A percentile compares a stretch with the other conserved stretches of the same genome.
Conservation (phyloP, 805 yeast genomes). For the Ogataea trehalophila region DNA sequence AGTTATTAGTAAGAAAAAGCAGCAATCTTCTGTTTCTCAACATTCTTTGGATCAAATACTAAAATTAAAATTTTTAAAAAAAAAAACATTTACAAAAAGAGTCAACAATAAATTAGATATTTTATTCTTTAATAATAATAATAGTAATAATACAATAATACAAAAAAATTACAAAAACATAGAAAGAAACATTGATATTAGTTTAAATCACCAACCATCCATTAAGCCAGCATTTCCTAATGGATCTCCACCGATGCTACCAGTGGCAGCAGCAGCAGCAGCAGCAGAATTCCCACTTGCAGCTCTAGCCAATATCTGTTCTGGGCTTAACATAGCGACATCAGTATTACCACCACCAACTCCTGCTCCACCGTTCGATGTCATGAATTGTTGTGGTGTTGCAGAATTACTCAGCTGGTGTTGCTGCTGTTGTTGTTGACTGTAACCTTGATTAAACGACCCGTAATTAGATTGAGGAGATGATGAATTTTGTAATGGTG, state of each 20-base stretch:
- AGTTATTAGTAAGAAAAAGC: too few species aligned
- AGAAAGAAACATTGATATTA: background rate
- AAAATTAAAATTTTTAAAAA: too few species aligned
- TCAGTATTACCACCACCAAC: constrained; percentile 4
- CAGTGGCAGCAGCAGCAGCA: constrained; percentile 2
- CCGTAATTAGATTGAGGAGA: constrained; percentile 15
- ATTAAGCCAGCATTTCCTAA: constrained; percentile 5
- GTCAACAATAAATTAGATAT: background rate
- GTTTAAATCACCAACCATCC: constrained; percentile 18
- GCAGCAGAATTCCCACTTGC: constrained; percentile 7
- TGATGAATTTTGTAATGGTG: constrained; percentile 1
- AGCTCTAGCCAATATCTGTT: constrained; percentile 31
- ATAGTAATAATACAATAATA: background rate
- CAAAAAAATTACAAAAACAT: background rate
- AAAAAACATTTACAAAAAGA: too few species aligned
- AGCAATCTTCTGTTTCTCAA: too few species aligned
- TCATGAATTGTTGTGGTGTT: constrained; percentile 8
- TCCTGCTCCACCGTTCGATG: constrained; percentile 4
- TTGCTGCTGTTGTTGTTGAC: background rate
- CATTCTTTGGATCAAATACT: too few species aligned
- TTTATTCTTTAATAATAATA: background rate
- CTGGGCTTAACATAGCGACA: constrained; percentile 25
- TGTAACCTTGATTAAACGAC: background rate
- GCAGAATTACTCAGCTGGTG: constrained; percentile 6
- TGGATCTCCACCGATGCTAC: background rate